Percentiles rank a stretch among this genome's conserved stretches.
Evolutionary conservation across 2,329 filamentous ascomycete genomes (phyloP).

Genomic region (Hirsutella thompsonii): DNA sequence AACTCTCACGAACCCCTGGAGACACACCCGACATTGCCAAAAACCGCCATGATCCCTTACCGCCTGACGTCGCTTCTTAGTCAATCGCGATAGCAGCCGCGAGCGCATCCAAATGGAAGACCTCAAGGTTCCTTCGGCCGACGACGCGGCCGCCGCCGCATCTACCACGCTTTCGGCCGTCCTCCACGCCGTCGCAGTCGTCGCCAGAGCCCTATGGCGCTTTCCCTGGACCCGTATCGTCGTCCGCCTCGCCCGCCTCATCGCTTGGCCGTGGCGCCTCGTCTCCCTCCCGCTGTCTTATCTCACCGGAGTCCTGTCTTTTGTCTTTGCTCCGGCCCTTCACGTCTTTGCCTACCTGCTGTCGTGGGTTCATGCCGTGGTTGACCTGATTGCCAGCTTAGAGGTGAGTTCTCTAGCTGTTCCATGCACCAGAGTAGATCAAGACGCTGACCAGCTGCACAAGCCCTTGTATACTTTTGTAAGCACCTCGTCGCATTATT

Average conservation of each 20-base stretch:
- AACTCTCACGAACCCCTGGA: too few species aligned
- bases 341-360: constrained; percentile 18
- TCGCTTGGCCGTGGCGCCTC: constrained; percentile 18
- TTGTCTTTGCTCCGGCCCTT: constrained; percentile 23
- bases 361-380: constrained; percentile 9
- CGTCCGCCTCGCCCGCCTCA: constrained; percentile 9
- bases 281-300: constrained; percentile 16
- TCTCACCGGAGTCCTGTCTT: constrained; percentile 13
- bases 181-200: constrained; percentile 12
- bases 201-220: constrained; percentile 13
- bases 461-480: constrained; percentile 33
- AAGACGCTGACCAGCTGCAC: not conserved
- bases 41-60: too few species aligned
- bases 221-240: constrained; percentile 16
- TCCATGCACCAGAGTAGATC: not conserved
- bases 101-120: too few species aligned
- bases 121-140: not conserved
- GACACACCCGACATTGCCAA: too few species aligned
- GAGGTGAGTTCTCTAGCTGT: constrained; percentile 15
- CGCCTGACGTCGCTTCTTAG: too few species aligned
- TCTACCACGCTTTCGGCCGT: constrained; percentile 9
- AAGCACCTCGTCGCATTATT: constrained; percentile 6
- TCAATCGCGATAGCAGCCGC: too few species aligned
- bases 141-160: constrained; percentile 1
- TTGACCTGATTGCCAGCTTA: constrained; percentile 17